A percentile compares a stretch with the other conserved stretches of the same genome.
Evolutionary conservation across 495 filamentous ascomycete genomes (phyloP).

Genomic region (Penicillium parvum): DNA sequence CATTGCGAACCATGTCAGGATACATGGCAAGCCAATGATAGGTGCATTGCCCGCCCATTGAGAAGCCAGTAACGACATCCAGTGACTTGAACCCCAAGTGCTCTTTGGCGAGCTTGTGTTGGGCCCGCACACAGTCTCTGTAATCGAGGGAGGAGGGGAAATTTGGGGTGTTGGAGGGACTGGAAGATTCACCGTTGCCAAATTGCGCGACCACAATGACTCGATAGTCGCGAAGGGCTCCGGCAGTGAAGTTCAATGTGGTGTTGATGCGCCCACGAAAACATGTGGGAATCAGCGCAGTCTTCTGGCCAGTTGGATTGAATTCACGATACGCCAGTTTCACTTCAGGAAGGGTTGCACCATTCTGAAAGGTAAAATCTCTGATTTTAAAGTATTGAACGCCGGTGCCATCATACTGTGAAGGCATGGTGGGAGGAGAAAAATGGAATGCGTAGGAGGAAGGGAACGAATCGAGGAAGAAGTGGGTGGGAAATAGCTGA

Average conservation of each 20-base stretch:
- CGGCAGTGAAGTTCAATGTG: conserved; percentile 44
- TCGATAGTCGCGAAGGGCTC: conserved; percentile 46
- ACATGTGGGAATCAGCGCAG: conserved; percentile 45
- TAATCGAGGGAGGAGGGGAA: conserved; percentile 57
- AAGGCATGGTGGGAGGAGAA: conserved; percentile 1
- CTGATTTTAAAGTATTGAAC: conserved; percentile 33
- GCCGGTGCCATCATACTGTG: conserved; percentile 5
- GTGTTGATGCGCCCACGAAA: conserved; percentile 42
- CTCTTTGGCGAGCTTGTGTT: conserved; percentile 54
- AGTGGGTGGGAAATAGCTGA: background rate
- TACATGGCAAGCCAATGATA: conserved; percentile 61
- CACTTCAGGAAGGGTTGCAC: conserved; percentile 22
- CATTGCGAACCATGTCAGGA: conserved; percentile 53
- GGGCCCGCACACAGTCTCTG: conserved; percentile 55
- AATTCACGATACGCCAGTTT: conserved; percentile 42
- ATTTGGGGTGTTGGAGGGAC: conserved; percentile 53
- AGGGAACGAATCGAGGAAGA: background rate
- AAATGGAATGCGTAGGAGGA: background rate
- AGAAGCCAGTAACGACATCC: conserved; percentile 55
- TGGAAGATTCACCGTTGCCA: conserved; percentile 62
- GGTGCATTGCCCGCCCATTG: conserved; percentile 62
- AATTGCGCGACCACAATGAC: conserved; percentile 62
- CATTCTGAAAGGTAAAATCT: conserved; percentile 37
- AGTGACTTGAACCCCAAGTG: conserved; percentile 48
- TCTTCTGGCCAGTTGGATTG: conserved; percentile 33